Conservation (phyloP, 441 rosid genomes). For the Viola pubescens region DNA sequence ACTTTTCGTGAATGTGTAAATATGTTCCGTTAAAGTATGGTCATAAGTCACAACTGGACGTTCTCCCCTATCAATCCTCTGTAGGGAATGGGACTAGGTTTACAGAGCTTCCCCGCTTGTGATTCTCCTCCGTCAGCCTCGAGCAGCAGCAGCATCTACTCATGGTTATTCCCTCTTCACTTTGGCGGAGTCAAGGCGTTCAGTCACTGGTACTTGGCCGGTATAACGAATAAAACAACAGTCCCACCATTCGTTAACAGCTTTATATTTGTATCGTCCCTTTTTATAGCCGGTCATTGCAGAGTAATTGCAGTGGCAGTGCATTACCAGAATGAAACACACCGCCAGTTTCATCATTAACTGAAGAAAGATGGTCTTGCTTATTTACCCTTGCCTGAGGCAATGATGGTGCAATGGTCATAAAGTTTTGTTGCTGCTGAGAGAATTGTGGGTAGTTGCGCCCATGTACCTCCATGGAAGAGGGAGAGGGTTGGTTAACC, state of each 20-base stretch:
- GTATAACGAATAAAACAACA: conserved; percentile 16
- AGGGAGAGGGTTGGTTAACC: conserved; percentile 17
- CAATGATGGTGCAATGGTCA: conserved; percentile 33
- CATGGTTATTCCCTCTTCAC: neutral
- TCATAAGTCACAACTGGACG: no score
- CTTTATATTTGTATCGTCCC: neutral
- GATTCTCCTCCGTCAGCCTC: neutral
- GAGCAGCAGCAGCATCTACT: no score
- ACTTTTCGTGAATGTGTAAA: no score
- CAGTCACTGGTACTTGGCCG: neutral
- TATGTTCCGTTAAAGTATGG: no score
- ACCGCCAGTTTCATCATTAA: conserved; percentile 33
- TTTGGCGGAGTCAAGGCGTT: neutral
- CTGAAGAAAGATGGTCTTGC: conserved; percentile 42
- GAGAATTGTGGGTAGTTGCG: conserved; percentile 33
- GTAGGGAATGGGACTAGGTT: no score
- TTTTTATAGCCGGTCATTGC: conserved; percentile 39
- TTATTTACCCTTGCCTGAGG: conserved; percentile 30
- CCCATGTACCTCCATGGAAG: conserved; percentile 24
- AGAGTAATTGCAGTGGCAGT: conserved; percentile 54
- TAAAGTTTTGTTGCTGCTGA: conserved; percentile 45
- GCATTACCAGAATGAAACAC: conserved; percentile 35
- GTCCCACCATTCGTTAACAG: neutral
- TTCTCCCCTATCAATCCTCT: no score
- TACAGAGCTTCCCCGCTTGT: neutral